Base-by-base conservation (phyloP, 2,329 filamentous ascomycete genomes). In the Periconia sp. region DNA sequence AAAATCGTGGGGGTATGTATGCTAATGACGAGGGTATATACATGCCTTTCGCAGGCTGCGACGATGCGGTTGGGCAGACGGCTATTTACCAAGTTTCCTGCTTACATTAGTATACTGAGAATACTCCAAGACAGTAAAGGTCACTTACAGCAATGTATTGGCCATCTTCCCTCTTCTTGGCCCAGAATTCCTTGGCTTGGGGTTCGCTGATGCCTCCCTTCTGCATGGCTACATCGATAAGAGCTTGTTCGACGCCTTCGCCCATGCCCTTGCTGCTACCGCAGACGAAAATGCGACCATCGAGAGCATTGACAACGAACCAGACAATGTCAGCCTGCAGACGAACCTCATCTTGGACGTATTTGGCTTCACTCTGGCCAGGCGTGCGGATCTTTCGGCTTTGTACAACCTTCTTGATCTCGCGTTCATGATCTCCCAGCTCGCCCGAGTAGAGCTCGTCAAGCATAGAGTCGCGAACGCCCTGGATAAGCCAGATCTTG, bases 371-470 rank as follows among this genome's bases (percentile, higher is more conserved):
- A 32, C 88, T 71, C 39, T 65, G 56, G 19, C 56, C 57, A 11
- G 30, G 40, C 2, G 36, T 59, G 50, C 54, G 88, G 35, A 52
- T 50, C 51, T 68, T 69, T 22, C 76, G 73, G 34, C 70, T 74
- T 50, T 79, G 85, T 56, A 79, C 74, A 11, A 77, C 73, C 44
- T 69, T 72, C 51, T 77, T 77, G 61, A 77, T 76, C 36, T 76
- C 69, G 30, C 61, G 58, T 50, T 96, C 92, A 61, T 96, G 88
- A 2, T 94, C 89, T 36, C 94, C 94, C 82, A 95, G 95, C 70
- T 99, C 94, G 57, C 94, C 94, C 45, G 86, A 89, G 76, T 99
- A 99, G 28, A 99, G 85, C 73, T 99, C 94, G 64, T 99, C 94
- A 16, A 97, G 83, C 29, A 95, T 83, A 18, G 88, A 91, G 73